These are phyloP conservation scores for Bifiguratus adelaidae DNA, from an alignment of 192 early-diverging fungal genomes.

Conservation along the genomic window DNA sequence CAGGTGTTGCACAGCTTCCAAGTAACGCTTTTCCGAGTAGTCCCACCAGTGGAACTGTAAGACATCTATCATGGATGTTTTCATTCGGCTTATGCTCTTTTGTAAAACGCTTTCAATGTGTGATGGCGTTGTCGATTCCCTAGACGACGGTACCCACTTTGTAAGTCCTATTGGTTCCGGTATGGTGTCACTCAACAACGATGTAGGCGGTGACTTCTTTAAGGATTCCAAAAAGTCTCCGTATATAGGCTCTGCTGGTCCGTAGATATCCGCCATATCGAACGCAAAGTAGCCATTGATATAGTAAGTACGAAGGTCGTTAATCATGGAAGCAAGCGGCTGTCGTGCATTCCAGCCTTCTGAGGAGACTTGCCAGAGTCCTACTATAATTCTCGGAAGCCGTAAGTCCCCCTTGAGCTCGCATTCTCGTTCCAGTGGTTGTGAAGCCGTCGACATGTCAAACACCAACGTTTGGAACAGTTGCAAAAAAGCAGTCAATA, in stretches of 20 bases:
- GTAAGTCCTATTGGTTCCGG: background rate
- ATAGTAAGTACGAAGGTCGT: slow-evolving; percentile 3
- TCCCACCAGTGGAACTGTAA: slow-evolving; percentile 6
- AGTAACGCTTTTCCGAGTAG: slow-evolving; percentile 1
- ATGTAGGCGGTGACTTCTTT: slow-evolving; percentile 1
- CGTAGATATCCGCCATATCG: slow-evolving; percentile 6
- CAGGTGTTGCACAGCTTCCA: background rate
- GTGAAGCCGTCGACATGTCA: too few relatives aligned
- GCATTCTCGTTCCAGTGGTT: too few relatives aligned
- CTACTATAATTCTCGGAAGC: too few relatives aligned
- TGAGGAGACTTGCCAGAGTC: background rate
- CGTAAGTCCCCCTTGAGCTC: too few relatives aligned
- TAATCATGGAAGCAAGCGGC: background rate
- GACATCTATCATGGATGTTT: background rate
- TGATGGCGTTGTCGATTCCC: background rate
- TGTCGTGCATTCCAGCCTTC: slow-evolving; percentile 5
- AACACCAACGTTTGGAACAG: too few relatives aligned
- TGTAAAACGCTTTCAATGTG: background rate
- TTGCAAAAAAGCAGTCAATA: too few relatives aligned
- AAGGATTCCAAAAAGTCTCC: slow-evolving; percentile 1
- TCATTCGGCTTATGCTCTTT: background rate
- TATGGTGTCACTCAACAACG: background rate
- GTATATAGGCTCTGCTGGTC: slow-evolving; percentile 2
- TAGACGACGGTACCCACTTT: background rate
- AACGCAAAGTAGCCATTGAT: slow-evolving; percentile 1